These are phyloP conservation scores for Podaxis pistillaris DNA, from an alignment of 768 basidiomycete genomes.

Conservation along the genomic window DNA sequence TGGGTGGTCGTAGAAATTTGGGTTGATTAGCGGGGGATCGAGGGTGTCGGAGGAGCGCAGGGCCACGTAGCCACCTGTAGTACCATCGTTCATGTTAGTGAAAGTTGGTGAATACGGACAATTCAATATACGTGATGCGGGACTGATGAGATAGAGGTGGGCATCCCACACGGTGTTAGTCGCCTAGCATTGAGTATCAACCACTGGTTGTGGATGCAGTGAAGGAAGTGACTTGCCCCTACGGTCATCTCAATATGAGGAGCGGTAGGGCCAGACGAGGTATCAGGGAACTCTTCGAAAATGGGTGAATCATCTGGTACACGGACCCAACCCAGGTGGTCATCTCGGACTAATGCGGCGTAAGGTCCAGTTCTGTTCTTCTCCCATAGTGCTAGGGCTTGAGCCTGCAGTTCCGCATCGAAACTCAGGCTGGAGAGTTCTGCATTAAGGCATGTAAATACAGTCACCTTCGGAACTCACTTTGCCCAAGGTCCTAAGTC, in stretches of 20 bases:
- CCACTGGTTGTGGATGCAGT: neutral
- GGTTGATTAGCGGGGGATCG: constrained; percentile 41
- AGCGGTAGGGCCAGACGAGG: constrained; percentile 8
- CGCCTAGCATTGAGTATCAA: neutral
- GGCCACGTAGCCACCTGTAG: constrained; percentile 18
- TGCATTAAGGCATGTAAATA: neutral
- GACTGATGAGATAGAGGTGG: constrained; percentile 21
- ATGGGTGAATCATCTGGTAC: constrained; percentile 1
- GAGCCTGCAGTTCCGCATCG: neutral
- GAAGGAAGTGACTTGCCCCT: neutral
- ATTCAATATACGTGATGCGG: constrained; percentile 25
- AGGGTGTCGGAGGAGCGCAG: constrained; percentile 41
- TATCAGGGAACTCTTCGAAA: constrained; percentile 14
- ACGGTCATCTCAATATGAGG: constrained; percentile 13
- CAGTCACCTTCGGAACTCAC: neutral
- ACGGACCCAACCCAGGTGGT: constrained; percentile 8
- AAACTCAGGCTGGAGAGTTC: neutral
- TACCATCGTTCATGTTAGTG: neutral
- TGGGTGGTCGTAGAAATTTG: constrained; percentile 22
- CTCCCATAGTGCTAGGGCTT: constrained; percentile 16
- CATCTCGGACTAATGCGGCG: neutral
- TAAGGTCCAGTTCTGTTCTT: constrained; percentile 17
- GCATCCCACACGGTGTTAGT: constrained; percentile 16
- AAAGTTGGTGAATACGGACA: neutral
- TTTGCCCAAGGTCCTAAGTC: constrained; percentile 6